These are phyloP conservation scores for Epichloe sylvatica DNA, from an alignment of 2,329 filamentous ascomycete genomes.

Conservation along the genomic window DNA sequence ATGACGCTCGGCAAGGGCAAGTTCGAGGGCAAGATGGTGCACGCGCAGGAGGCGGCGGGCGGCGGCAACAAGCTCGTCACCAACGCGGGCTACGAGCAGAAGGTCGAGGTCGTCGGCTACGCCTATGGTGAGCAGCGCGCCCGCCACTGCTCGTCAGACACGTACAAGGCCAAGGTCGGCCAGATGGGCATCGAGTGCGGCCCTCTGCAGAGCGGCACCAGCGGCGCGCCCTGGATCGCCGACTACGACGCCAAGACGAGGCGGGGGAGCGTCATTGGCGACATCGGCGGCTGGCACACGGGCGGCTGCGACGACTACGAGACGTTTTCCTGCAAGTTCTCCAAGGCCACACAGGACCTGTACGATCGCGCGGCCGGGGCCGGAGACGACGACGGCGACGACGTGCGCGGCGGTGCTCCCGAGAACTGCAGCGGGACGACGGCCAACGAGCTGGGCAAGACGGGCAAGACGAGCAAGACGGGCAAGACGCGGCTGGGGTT, in stretches of 20 bases:
- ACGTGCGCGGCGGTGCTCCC: conserved; percentile 1
- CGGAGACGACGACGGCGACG: conserved; percentile 1
- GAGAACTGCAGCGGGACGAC: conserved; percentile 1
- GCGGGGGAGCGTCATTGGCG: conserved; percentile 4
- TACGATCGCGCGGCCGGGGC: conserved; percentile 1
- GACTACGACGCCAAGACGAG: conserved; percentile 3
- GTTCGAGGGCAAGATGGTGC: conserved; percentile 4
- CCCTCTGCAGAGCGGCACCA: conserved; percentile 5
- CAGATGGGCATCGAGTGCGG: conserved; percentile 7
- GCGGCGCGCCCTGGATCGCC: conserved; percentile 7
- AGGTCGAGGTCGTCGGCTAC: conserved; percentile 6
- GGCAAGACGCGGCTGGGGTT: background rate
- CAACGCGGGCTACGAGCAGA: conserved; percentile 3
- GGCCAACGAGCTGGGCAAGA: background rate
- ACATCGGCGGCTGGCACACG: conserved; percentile 7
- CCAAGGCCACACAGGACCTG: background rate
- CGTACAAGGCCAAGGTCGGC: conserved; percentile 5
- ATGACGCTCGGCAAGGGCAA: conserved; percentile 6
- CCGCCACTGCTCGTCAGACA: conserved; percentile 5
- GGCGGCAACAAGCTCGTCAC: conserved; percentile 6
- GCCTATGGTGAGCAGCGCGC: conserved; percentile 4
- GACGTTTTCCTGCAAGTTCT: conserved; percentile 5
- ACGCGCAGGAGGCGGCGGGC: conserved; percentile 6
- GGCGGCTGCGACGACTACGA: conserved; percentile 7
- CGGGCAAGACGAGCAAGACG: background rate